phyloP scores from a whole-genome alignment of 176 grass and related monocot genomes.

The Saccharum spontaneum region DNA sequence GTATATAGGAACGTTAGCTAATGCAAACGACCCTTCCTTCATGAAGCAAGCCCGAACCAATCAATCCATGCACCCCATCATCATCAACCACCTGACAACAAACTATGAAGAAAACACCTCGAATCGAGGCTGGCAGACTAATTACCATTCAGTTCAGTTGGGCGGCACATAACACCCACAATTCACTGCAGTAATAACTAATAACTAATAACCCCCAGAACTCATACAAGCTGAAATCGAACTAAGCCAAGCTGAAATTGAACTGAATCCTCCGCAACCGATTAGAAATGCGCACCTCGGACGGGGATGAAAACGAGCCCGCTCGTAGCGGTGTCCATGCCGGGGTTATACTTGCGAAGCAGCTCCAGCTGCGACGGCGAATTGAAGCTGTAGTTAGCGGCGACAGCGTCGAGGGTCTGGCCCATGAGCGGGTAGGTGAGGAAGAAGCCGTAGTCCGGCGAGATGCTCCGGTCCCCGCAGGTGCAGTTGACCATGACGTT shows the following conservation, averaged over 20 bases:
- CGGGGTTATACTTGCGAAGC: constrained; percentile 60
- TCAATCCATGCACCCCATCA: background rate
- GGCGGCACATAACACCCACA: background rate
- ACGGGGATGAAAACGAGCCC: constrained; percentile 64
- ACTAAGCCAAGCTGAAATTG: constrained; percentile 10
- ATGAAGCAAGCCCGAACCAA: background rate
- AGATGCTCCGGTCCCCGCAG: constrained; percentile 52
- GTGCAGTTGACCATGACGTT: constrained; percentile 79
- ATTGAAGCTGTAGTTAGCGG: constrained; percentile 15
- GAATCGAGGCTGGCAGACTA: background rate
- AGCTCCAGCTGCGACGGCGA: constrained; percentile 32
- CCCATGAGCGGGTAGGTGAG: constrained; percentile 56
- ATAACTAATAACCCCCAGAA: background rate
- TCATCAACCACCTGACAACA: background rate
- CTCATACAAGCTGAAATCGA: background rate
- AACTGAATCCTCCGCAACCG: background rate
- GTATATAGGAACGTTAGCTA: background rate
- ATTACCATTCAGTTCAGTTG: background rate
- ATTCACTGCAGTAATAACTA: background rate
- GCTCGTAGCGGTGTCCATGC: constrained; percentile 26
- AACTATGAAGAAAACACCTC: constrained; percentile 2
- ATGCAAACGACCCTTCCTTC: background rate
- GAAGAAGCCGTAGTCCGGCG: constrained; percentile 65
- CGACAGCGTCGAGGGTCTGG: constrained; percentile 56
- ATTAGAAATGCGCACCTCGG: constrained; percentile 35